These are phyloP conservation scores for Trichopus zeylanicus DNA, from an alignment of 116 monocot genomes.

Conservation along the genomic window DNA sequence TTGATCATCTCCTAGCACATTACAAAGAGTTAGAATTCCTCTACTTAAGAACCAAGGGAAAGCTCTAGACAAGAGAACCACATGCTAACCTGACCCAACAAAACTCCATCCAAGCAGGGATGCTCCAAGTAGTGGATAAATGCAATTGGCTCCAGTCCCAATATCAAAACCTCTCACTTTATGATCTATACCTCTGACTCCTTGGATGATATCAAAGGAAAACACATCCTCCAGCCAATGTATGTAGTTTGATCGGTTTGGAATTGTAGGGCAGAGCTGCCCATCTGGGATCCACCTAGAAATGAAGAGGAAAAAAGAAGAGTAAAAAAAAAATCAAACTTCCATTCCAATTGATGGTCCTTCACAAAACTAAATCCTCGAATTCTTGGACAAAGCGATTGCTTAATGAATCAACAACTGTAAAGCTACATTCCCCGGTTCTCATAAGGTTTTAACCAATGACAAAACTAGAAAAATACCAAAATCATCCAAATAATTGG, in stretches of 20 bases:
- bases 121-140: constrained; percentile 90
- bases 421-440: no score
- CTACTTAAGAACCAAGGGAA: no score
- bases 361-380: no score
- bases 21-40: no score
- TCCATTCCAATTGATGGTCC: not conserved
- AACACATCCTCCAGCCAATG: constrained; percentile 89
- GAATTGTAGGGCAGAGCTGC: constrained; percentile 89
- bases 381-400: no score
- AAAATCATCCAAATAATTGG: no score
- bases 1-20: no score
- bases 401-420: no score
- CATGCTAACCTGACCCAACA: constrained; percentile 69
- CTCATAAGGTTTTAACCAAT: no score
- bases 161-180: constrained; percentile 80
- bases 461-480: no score
- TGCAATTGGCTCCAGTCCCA: constrained; percentile 93
- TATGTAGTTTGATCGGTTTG: constrained; percentile 89
- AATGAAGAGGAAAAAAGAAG: not conserved
- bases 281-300: constrained; percentile 93
- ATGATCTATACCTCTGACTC: constrained; percentile 10
- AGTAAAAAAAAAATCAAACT: no score
- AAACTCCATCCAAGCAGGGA: constrained; percentile 83
- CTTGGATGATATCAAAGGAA: constrained; percentile 50
- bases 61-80: not conserved